phyloP scores from a whole-genome alignment of 306 rosid species.

The Sicyos baderoa region DNA sequence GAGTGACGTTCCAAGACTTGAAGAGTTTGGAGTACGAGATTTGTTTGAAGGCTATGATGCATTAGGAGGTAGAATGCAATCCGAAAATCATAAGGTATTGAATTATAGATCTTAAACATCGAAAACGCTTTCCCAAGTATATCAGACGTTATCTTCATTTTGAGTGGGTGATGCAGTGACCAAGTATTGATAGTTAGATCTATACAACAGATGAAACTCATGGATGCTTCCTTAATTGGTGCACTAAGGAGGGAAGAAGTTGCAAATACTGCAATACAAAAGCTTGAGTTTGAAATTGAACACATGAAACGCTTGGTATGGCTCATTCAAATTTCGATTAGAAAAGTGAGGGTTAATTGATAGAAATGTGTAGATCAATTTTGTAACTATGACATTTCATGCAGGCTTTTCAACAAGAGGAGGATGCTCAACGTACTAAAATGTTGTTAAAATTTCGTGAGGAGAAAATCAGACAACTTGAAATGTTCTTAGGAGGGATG shows the following conservation, averaged over 20 bases:
- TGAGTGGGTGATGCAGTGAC: constrained; percentile 11
- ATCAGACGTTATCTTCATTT: constrained; percentile 1
- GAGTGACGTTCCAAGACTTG: constrained; percentile 41
- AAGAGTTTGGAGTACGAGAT: constrained; percentile 37
- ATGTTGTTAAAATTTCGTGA: constrained; percentile 47
- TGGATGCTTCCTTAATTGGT: constrained; percentile 56
- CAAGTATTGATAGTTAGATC: constrained; percentile 22
- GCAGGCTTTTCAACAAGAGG: constrained; percentile 68
- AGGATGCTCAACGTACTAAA: constrained; percentile 42
- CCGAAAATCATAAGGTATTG: constrained; percentile 28
- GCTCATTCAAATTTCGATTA: constrained; percentile 18
- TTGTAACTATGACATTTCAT: constrained; percentile 22
- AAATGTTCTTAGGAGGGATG: constrained; percentile 49
- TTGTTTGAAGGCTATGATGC: constrained; percentile 35
- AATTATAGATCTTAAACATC: constrained; percentile 26
- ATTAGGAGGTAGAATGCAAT: constrained; percentile 24
- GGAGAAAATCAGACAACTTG: constrained; percentile 71
- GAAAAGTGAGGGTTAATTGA: constrained; percentile 12
- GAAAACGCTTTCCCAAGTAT: constrained; percentile 26
- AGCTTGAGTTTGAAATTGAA: constrained; percentile 56
- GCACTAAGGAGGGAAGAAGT: constrained; percentile 70
- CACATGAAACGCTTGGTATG: constrained; percentile 48
- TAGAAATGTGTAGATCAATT: constrained; percentile 26
- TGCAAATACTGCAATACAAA: constrained; percentile 50
- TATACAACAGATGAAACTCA: constrained; percentile 46